Conservation (phyloP, 2,329 filamentous ascomycete genomes). For the Venturia oleaginea region DNA sequence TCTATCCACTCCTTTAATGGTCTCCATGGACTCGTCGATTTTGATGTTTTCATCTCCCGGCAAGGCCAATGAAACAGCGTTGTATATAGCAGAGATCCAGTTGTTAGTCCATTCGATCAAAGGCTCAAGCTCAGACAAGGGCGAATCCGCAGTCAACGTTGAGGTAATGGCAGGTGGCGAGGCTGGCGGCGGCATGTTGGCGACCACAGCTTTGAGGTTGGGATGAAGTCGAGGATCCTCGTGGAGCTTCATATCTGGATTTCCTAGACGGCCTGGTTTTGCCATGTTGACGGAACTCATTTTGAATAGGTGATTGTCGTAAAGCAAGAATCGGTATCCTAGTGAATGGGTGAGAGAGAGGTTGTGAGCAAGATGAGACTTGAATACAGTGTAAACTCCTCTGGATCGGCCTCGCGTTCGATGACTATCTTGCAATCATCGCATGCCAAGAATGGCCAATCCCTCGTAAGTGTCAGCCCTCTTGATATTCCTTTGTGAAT, state of each 20-base stretch:
- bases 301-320: constrained; percentile 12
- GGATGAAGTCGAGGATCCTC: constrained; percentile 21
- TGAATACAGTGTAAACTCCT: background rate
- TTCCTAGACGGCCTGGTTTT: constrained; percentile 19
- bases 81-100: background rate
- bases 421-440: no score
- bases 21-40: constrained; percentile 8
- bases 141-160: background rate
- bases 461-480: no score
- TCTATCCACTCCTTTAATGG: constrained; percentile 19
- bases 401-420: no score
- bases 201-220: constrained; percentile 18
- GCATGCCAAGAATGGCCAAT: no score
- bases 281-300: constrained; percentile 4
- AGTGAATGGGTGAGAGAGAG: background rate
- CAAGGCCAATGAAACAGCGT: background rate
- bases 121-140: background rate
- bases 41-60: background rate
- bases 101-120: background rate
- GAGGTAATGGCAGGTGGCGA: background rate
- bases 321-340: no score
- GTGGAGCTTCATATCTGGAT: constrained; percentile 19
- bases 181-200: background rate
- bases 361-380: background rate
- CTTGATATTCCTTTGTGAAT: no score